phyloP scores from a whole-genome alignment of 768 basidiomycete genomes.

The Pleurotus tuoliensis region DNA sequence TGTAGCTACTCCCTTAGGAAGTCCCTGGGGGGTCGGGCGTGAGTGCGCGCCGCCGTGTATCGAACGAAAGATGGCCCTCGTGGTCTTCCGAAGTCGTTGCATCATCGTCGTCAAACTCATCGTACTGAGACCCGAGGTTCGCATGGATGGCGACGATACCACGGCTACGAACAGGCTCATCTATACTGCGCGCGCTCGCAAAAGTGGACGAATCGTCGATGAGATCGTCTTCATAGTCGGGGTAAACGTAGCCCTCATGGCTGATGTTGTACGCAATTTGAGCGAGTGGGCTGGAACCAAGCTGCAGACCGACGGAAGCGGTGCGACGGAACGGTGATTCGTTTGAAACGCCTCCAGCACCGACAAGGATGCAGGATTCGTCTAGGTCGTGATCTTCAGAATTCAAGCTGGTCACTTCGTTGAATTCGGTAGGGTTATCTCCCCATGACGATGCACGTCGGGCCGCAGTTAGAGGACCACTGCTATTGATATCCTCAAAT shows the following conservation, averaged over 20 bases:
- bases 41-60: constrained; percentile 3
- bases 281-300: constrained; percentile 9
- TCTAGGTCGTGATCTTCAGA: constrained; percentile 36
- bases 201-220: constrained; percentile 52
- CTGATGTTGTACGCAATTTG: constrained; percentile 10
- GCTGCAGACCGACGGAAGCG: neutral
- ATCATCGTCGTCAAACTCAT: constrained; percentile 25
- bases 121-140: constrained; percentile 9
- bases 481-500: constrained; percentile 16
- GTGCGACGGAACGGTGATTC: constrained; percentile 5
- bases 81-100: constrained; percentile 16
- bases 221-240: constrained; percentile 11
- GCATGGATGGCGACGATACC: constrained; percentile 9
- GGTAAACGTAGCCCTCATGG: constrained; percentile 1
- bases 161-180: constrained; percentile 11
- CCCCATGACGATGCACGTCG: constrained; percentile 69
- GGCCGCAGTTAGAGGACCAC: constrained; percentile 34
- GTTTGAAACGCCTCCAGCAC: constrained; percentile 12
- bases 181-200: constrained; percentile 43
- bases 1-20: neutral
- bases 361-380: constrained; percentile 34
- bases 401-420: constrained; percentile 27
- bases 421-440: constrained; percentile 34
- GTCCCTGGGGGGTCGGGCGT: constrained; percentile 2
- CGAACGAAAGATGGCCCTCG: constrained; percentile 5